A percentile compares a stretch with the other conserved stretches of the same genome.
Conservation (phyloP, 169 alveolate species). For the Cryptosporidium tyzzeri region DNA sequence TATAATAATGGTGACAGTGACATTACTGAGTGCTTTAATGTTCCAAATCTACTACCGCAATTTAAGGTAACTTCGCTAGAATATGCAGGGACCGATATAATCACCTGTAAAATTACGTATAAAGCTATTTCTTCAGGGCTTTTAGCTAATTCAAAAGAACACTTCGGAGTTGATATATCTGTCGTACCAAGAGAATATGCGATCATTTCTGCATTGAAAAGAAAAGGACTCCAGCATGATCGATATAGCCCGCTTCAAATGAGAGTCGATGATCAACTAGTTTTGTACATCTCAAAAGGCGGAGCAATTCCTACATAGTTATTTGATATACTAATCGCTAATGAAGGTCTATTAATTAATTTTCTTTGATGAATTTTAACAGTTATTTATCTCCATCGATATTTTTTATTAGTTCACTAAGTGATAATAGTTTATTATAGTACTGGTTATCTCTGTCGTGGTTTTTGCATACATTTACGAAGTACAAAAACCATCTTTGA, state of each 20-base stretch:
- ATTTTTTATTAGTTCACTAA: neutral
- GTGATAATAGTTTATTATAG: conserved; percentile 2
- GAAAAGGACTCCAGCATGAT: conserved; percentile 72
- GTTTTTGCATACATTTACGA: neutral
- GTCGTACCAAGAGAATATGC: conserved; percentile 65
- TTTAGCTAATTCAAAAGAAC: conserved; percentile 39
- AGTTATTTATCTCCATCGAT: neutral
- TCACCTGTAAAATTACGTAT: conserved; percentile 44
- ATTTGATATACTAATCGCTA: neutral
- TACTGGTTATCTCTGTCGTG: conserved; percentile 17
- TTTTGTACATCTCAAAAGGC: conserved; percentile 70
- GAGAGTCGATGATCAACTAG: conserved; percentile 52
- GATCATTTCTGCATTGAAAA: conserved; percentile 52
- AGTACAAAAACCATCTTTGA: conserved; percentile 20
- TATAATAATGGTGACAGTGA: conserved; percentile 8
- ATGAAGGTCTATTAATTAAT: neutral
- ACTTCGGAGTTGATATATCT: conserved; percentile 51
- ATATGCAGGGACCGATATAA: conserved; percentile 65
- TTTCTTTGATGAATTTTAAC: neutral
- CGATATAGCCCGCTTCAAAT: conserved; percentile 72
- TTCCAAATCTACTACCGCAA: conserved; percentile 51
- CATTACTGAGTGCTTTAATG: conserved; percentile 24
- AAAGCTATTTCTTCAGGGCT: conserved; percentile 40
- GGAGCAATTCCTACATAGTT: conserved; percentile 62
- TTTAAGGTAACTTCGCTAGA: conserved; percentile 11